Percentiles rank a stretch among this genome's conserved stretches.
These are phyloP conservation scores for Coemansia sp. DNA, from an alignment of 192 early-diverging fungal genomes.

Conservation along the genomic window DNA sequence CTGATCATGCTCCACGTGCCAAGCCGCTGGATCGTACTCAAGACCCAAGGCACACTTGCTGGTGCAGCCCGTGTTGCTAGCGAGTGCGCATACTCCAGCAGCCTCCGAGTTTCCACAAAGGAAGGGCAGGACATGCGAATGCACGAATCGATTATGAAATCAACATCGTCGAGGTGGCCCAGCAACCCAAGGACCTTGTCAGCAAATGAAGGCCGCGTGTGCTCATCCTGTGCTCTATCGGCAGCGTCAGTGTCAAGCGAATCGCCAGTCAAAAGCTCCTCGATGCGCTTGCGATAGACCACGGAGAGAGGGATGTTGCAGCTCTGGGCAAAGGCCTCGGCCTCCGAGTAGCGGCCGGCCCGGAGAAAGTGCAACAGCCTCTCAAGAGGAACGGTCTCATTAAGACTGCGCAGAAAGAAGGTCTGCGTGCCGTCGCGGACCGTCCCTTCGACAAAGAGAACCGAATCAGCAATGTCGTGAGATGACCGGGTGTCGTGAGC, in stretches of 20 bases:
- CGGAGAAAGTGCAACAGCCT: slow-evolving; percentile 43
- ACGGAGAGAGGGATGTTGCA: slow-evolving; percentile 19
- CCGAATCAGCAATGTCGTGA: slow-evolving; percentile 17
- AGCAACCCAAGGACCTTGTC: slow-evolving; percentile 16
- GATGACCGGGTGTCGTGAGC: slow-evolving; percentile 23
- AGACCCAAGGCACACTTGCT: not conserved
- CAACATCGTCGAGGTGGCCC: slow-evolving; percentile 18
- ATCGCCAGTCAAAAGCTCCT: slow-evolving; percentile 9
- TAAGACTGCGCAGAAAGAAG: slow-evolving; percentile 31
- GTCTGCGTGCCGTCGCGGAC: slow-evolving; percentile 10
- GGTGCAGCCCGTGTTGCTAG: slow-evolving; percentile 3
- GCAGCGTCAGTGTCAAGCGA: not conserved
- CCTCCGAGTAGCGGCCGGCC: slow-evolving; percentile 26
- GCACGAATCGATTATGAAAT: slow-evolving; percentile 21
- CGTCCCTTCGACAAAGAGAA: slow-evolving; percentile 44
- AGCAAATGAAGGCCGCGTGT: not conserved
- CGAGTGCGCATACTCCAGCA: slow-evolving; percentile 28
- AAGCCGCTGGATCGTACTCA: slow-evolving; percentile 25
- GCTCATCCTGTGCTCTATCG: not conserved
- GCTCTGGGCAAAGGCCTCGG: slow-evolving; percentile 35
- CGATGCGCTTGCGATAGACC: slow-evolving; percentile 33
- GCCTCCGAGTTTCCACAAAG: slow-evolving; percentile 11
- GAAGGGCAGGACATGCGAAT: slow-evolving; percentile 14
- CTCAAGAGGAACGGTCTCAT: slow-evolving; percentile 36
- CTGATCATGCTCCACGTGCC: slow-evolving; percentile 46